A percentile compares a stretch with the other conserved stretches of the same genome.
These are phyloP conservation scores for Neurospora sp. DNA, from an alignment of 2,329 filamentous ascomycete genomes.

Conservation along the genomic window DNA sequence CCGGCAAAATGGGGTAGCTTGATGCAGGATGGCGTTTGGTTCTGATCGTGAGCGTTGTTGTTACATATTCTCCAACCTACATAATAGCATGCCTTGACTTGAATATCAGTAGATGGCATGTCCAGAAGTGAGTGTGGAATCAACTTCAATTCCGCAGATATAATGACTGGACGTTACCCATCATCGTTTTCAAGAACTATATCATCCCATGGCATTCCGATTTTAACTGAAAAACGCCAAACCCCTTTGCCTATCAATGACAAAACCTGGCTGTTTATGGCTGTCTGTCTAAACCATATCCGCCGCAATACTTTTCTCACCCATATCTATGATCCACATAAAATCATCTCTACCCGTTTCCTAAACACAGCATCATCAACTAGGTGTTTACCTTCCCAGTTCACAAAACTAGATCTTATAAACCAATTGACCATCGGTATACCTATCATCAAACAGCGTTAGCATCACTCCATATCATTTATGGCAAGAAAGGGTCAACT, in stretches of 20 bases:
- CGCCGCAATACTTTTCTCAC: background rate
- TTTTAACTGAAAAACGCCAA: background rate
- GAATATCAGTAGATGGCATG: background rate
- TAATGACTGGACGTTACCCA: background rate
- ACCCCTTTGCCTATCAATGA: background rate
- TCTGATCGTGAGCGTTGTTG: background rate
- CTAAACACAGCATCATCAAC: background rate
- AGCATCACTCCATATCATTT: background rate
- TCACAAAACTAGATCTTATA: slow-evolving; percentile 51
- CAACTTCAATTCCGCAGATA: background rate
- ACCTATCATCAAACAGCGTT: slow-evolving; percentile 29
- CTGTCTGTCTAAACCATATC: background rate
- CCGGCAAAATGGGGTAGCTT: background rate
- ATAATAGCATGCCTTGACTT: background rate
- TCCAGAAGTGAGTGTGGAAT: background rate
- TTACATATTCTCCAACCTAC: background rate
- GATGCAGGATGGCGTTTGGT: background rate
- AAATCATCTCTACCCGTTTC: background rate
- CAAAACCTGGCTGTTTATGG: background rate
- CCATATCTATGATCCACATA: background rate
- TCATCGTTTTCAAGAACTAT: background rate
- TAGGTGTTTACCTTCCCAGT: background rate
- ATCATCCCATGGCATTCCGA: background rate
- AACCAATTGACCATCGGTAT: slow-evolving; percentile 53
- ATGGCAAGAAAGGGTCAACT: slow-evolving; percentile 29